phyloP scores from a whole-genome alignment of 2,329 filamentous ascomycete species.

The Neofusicoccum parvum region DNA sequence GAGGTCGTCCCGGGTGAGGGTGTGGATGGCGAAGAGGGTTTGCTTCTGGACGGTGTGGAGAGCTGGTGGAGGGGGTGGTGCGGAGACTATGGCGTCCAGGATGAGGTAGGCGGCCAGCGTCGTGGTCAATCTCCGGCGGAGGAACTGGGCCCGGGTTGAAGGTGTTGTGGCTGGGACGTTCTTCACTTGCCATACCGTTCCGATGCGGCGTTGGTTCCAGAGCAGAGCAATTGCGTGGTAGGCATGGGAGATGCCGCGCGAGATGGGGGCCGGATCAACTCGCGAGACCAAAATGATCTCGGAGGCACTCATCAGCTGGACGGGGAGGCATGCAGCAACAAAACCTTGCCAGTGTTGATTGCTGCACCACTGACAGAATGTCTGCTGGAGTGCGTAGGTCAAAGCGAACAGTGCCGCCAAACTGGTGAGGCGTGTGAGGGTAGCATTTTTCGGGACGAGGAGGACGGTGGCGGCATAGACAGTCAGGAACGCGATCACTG shows the following conservation, averaged over 20 bases:
- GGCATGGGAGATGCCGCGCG: not conserved
- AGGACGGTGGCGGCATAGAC: not conserved
- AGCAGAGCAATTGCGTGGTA: not conserved
- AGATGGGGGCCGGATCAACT: not conserved
- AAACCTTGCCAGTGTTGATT: not conserved
- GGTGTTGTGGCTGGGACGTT: not conserved
- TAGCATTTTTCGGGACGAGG: not conserved
- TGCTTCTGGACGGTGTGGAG: not conserved
- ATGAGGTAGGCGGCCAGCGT: not conserved
- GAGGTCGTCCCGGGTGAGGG: not conserved
- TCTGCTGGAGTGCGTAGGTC: not conserved
- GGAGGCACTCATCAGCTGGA: constrained; percentile 4
- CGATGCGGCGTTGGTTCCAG: not conserved
- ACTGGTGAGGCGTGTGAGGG: not conserved
- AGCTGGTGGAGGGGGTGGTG: not conserved
- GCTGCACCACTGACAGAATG: not conserved
- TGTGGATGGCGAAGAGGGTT: not conserved
- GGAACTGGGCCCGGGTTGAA: not conserved
- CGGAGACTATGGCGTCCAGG: not conserved
- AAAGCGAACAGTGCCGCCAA: not conserved
- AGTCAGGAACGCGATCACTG: not conserved
- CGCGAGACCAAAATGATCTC: not conserved
- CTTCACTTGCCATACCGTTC: not conserved
- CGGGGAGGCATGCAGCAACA: not conserved
- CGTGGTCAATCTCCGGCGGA: not conserved